A percentile compares a stretch with the other conserved stretches of the same genome.
These are phyloP conservation scores for Gnaphalium uliginosum DNA, from an alignment of 129 eudicot species.

Conservation along the genomic window DNA sequence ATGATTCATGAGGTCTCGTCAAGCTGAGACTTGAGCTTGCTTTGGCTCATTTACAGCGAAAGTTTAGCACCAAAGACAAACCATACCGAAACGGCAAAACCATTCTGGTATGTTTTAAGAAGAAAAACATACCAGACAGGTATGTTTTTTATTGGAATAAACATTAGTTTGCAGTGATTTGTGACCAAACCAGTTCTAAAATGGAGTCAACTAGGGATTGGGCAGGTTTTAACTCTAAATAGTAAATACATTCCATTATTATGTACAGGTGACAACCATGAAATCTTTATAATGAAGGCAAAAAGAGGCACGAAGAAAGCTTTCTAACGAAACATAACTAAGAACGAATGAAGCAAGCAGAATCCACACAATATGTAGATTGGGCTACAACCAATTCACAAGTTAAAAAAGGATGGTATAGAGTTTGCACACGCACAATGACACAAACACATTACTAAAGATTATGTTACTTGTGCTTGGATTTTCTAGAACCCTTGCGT, in stretches of 20 bases:
- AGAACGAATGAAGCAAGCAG: background rate
- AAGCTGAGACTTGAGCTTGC: too few species aligned
- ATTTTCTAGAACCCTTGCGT: constrained; percentile 41
- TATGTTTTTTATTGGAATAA: too few species aligned
- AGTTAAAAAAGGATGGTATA: constrained; percentile 1
- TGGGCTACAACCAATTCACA: constrained; percentile 10
- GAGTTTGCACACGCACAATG: background rate
- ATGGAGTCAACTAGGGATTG: background rate
- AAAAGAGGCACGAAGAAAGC: background rate
- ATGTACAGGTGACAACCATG: background rate
- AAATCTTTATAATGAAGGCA: background rate
- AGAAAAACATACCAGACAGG: background rate
- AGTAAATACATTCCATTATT: too few species aligned
- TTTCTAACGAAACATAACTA: background rate
- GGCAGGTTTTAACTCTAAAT: background rate
- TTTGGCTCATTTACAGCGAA: too few species aligned
- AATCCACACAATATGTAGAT: constrained; percentile 1
- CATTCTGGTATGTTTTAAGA: too few species aligned
- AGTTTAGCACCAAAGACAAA: too few species aligned
- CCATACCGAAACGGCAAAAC: too few species aligned
- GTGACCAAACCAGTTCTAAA: background rate
- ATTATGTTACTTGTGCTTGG: constrained; percentile 44
- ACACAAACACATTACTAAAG: background rate
- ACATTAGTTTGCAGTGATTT: too few species aligned
- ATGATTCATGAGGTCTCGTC: too few species aligned